Percentiles rank a stretch among this genome's conserved stretches.
Evolutionary conservation across 2,329 filamentous ascomycete genomes (phyloP).

Genomic region (Teratosphaeria epicoccoides): DNA sequence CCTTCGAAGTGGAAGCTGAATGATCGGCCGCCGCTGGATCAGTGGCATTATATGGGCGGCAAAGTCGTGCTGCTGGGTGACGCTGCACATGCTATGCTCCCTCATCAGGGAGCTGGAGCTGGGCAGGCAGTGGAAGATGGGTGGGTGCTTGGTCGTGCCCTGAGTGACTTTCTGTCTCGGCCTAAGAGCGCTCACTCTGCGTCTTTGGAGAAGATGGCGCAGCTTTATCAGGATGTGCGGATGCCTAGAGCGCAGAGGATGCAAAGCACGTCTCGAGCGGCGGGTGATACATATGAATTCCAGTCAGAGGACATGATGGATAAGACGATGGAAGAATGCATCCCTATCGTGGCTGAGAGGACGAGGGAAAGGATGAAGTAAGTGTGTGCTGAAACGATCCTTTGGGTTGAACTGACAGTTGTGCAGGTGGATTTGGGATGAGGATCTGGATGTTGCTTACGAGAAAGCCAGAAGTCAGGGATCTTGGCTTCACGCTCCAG

Average conservation of each 20-base stretch:
- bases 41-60: constrained; percentile 34
- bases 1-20: constrained; percentile 19
- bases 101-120: constrained; percentile 31
- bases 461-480: constrained; percentile 13
- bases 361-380: constrained; percentile 28
- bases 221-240: constrained; percentile 27
- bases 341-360: constrained; percentile 24
- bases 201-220: constrained; percentile 16
- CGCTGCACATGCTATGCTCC: constrained; percentile 52
- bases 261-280: constrained; percentile 22
- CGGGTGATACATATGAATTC: constrained; percentile 29
- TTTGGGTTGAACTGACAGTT: neutral
- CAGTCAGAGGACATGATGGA: constrained; percentile 26
- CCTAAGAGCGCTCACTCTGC: constrained; percentile 5
- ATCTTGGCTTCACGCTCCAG: too few species aligned
- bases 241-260: constrained; percentile 26
- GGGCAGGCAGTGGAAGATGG: constrained; percentile 37
- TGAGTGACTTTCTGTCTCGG: constrained; percentile 16
- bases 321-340: constrained; percentile 27
- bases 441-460: constrained; percentile 25
- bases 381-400: constrained; percentile 18
- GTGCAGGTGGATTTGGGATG: constrained; percentile 11
- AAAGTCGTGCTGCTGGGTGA: constrained; percentile 46
- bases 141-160: constrained; percentile 33
- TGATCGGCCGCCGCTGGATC: constrained; percentile 18